phyloP scores from a whole-genome alignment of 2,329 filamentous ascomycete species.

The Ceratocystis cubensis region DNA sequence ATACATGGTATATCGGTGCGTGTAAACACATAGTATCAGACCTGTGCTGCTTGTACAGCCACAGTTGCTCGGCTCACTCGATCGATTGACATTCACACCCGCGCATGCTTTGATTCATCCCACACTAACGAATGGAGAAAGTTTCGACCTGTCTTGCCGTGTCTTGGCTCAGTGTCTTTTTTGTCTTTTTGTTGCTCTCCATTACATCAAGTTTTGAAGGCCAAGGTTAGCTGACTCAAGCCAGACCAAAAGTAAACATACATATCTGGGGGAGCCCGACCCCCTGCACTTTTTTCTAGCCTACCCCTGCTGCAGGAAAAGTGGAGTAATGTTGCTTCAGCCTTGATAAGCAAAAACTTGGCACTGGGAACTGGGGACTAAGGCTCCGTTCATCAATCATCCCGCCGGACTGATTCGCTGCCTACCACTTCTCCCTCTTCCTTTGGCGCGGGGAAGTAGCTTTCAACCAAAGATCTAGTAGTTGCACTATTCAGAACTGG shows the following conservation, averaged over 20 bases:
- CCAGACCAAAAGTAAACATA: not conserved
- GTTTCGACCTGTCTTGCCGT: not conserved
- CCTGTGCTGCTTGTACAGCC: slow-evolving; percentile 8
- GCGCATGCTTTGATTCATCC: not conserved
- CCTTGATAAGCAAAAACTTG: not conserved
- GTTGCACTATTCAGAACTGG: not conserved
- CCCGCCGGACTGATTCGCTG: not conserved
- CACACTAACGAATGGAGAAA: not conserved
- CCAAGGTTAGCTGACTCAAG: not conserved
- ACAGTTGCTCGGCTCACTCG: slow-evolving; percentile 4
- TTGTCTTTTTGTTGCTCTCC: not conserved
- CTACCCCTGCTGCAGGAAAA: not conserved
- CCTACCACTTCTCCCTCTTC: not conserved
- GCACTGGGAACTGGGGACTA: not conserved
- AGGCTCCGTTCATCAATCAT: not conserved
- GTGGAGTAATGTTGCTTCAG: not conserved
- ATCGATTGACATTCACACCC: not conserved
- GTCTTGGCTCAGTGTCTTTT: not conserved
- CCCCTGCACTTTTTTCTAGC: not conserved
- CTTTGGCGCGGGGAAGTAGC: not conserved
- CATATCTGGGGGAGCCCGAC: not conserved
- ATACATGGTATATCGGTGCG: slow-evolving; percentile 5
- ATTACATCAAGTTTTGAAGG: not conserved
- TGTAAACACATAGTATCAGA: not conserved
- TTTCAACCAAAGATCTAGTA: not conserved